These are phyloP conservation scores for Botrytis deweyae DNA, from an alignment of 2,329 filamentous ascomycete species.

Conservation along the genomic window DNA sequence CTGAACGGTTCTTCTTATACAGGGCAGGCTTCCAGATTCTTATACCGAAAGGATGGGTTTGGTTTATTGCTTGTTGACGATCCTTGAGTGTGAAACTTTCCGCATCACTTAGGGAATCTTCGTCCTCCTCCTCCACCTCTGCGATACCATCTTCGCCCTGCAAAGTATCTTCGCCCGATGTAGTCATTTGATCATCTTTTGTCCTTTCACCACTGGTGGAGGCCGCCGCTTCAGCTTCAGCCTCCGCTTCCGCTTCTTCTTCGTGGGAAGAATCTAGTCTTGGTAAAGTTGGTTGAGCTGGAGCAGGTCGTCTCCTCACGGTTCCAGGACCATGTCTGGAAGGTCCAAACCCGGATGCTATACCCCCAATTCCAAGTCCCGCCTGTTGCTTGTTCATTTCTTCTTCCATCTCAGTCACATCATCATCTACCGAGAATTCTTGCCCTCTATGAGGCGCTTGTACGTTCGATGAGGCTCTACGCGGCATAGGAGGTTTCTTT, in stretches of 20 bases:
- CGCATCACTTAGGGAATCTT: conserved; percentile 74
- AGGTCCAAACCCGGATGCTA: conserved; percentile 42
- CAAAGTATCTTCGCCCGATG: conserved; percentile 32
- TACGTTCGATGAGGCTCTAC: conserved; percentile 70
- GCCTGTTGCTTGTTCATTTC: conserved; percentile 54
- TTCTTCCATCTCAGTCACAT: conserved; percentile 73
- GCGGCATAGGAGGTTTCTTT: conserved; percentile 67
- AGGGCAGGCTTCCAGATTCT: conserved; percentile 97
- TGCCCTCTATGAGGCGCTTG: conserved; percentile 76
- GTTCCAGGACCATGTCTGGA: conserved; percentile 51
- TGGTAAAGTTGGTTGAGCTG: conserved; percentile 47
- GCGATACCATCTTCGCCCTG: conserved; percentile 42
- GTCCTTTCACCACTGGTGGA: conserved; percentile 25
- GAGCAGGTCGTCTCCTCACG: conserved; percentile 48
- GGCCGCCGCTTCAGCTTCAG: conserved; percentile 21
- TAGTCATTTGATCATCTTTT: conserved; percentile 26
- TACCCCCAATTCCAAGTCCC: conserved; percentile 38
- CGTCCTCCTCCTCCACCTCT: conserved; percentile 42
- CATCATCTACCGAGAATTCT: conserved; percentile 90
- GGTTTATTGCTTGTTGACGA: conserved; percentile 95
- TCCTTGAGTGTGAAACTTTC: conserved; percentile 98
- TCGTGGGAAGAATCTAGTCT: conserved; percentile 51
- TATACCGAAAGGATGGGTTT: conserved; percentile 98
- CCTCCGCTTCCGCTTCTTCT: conserved; percentile 42
- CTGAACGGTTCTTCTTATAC: conserved; percentile 96